These are phyloP conservation scores for Tuber magnatum DNA, from an alignment of 495 filamentous ascomycete species.

Conservation along the genomic window DNA sequence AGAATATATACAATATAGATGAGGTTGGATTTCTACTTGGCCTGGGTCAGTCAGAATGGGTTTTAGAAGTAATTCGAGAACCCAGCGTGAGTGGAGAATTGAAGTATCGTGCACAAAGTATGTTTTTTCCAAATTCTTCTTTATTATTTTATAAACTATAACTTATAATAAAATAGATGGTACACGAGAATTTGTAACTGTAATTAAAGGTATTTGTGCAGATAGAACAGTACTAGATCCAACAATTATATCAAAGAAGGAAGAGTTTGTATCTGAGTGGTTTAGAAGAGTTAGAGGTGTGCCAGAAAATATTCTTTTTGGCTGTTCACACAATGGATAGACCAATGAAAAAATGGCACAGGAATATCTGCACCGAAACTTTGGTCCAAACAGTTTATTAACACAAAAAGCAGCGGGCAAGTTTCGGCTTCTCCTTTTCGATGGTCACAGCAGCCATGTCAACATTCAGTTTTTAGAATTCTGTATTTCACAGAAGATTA, in stretches of 20 bases:
- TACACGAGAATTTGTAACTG: slow-evolving; percentile 14
- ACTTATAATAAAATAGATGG: not conserved
- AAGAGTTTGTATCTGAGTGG: not conserved
- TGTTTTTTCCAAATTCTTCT: no score
- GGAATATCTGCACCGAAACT: slow-evolving; percentile 17
- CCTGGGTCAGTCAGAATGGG: not conserved
- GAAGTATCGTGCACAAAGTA: not conserved
- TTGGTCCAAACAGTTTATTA: not conserved
- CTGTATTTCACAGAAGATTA: slow-evolving; percentile 9
- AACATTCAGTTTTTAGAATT: slow-evolving; percentile 9
- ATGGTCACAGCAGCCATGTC: slow-evolving; percentile 15
- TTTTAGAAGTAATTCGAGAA: slow-evolving; percentile 3
- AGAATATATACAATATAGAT: slow-evolving; percentile 11
- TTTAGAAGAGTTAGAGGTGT: not conserved
- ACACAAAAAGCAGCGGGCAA: not conserved
- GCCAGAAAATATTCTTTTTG: slow-evolving; percentile 7
- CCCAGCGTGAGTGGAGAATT: not conserved
- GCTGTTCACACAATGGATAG: slow-evolving; percentile 4
- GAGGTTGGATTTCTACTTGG: slow-evolving; percentile 10
- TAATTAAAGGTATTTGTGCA: slow-evolving; percentile 15
- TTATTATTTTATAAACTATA: not conserved
- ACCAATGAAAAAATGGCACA: slow-evolving; percentile 5
- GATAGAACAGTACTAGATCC: slow-evolving; percentile 2
- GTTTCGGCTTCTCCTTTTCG: slow-evolving; percentile 11
- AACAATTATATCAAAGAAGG: not conserved